Evolutionary conservation across 1,139 yeast genomes (phyloP), one percentile per base, ranked within the genome.

Genomic region (Torulaspora pretoriensis): DNA sequence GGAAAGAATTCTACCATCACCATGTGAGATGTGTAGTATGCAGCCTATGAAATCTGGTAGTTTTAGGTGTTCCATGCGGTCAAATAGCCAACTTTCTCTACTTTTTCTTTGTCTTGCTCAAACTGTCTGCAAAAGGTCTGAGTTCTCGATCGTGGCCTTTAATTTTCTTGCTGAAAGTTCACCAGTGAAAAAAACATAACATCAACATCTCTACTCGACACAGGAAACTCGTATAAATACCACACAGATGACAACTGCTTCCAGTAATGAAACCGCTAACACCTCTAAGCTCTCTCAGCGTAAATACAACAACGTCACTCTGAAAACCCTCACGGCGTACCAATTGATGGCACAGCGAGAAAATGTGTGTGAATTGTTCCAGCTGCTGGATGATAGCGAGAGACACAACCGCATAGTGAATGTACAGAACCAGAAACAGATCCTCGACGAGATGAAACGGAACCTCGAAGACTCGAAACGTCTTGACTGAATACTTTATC

Each of bases 271-370:
- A 8, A 17, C 32, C n/a, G 28, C 22, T 10, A 35, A 34, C 19
- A 13, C 28, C 3, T 32, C 34, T 8, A 38, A 31, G 12, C 34
- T 23, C 2, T 32, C 43, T n/a, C 47, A 46, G 13, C 48, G 45
- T 29, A 41, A 40, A 32, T 49, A 51, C 35, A 53, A 47, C 23
- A 57, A 53, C 23, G 47, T 57, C 27, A 58, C 62, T 17, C 49
- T 62, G 39, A 60, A 59, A 48, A 57, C 61, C 1, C 40, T 61
- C 28, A 60, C 65, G 1, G 66, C 67, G 3, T 54, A 59, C 38
- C 56, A 60, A 43, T 48, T 61, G 32, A 45, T 61, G 29, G 31
- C 54, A 9, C 56, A 57, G 23, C 48, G 65, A 14, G 65, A 61
- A 42, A 58, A 52, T 31, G 50, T 61, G 51, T 51, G 56, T 28